phyloP scores from a whole-genome alignment of 768 basidiomycete species.

The Infundibulicybe gibba region DNA sequence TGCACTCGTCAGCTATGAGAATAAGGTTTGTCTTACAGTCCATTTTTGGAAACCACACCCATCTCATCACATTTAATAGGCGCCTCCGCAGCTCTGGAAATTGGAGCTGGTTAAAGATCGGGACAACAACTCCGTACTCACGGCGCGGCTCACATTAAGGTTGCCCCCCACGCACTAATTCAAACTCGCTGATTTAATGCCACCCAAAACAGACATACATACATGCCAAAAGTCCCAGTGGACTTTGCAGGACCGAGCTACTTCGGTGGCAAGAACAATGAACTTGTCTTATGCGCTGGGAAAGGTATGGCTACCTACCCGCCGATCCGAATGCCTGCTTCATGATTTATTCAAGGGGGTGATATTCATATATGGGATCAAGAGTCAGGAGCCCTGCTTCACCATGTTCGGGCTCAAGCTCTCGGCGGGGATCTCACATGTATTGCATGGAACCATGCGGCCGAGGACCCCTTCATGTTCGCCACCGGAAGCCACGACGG shows the following conservation, averaged over 20 bases:
- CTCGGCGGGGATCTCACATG: conserved; percentile 73
- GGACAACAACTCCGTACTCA: conserved; percentile 26
- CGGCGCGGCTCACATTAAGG: conserved; percentile 38
- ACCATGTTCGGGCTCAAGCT: conserved; percentile 61
- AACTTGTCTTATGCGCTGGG: conserved; percentile 73
- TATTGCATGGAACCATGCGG: conserved; percentile 74
- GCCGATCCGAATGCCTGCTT: neutral
- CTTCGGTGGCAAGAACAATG: conserved; percentile 78
- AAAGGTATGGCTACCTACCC: conserved; percentile 45
- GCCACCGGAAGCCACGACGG: conserved; percentile 81
- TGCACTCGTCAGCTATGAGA: conserved; percentile 71
- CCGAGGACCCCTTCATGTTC: conserved; percentile 65
- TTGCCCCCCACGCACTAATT: conserved; percentile 6
- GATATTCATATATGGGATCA: conserved; percentile 87
- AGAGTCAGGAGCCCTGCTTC: conserved; percentile 70
- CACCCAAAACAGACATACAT: conserved; percentile 51
- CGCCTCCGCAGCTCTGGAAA: conserved; percentile 78
- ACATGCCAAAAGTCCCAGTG: conserved; percentile 62
- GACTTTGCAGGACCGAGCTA: conserved; percentile 82
- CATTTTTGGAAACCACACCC: neutral
- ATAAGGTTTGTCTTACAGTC: conserved; percentile 42
- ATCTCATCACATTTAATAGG: conserved; percentile 31
- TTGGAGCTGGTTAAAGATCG: conserved; percentile 60
- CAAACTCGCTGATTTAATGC: no score
- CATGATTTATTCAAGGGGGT: conserved; percentile 44